A percentile compares a stretch with the other conserved stretches of the same genome.
Conservation (phyloP, 495 filamentous ascomycete species). For the Penicillium tannophilum region DNA sequence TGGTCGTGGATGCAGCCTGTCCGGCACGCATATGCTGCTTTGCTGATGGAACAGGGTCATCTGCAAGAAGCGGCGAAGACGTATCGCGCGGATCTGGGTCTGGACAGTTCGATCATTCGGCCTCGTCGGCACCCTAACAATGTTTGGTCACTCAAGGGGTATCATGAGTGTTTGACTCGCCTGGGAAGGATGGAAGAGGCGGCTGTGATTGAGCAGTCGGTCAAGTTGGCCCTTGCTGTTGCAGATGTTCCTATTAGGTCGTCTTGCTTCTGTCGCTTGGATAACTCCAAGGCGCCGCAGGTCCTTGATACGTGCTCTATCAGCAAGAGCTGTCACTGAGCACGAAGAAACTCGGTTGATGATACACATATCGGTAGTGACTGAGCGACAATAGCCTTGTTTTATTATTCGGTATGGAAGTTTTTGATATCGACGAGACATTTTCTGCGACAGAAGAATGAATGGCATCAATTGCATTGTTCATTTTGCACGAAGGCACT, state of each 20-base stretch:
- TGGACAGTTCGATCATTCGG: conserved; percentile 53
- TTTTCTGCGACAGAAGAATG: no score
- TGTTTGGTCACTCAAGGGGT: conserved; percentile 66
- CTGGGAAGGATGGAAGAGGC: conserved; percentile 52
- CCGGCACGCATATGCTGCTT: conserved; percentile 62
- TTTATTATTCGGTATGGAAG: background rate
- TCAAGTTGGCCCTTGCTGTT: conserved; percentile 50
- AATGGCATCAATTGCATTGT: no score
- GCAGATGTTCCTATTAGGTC: conserved; percentile 58
- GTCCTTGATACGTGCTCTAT: conserved; percentile 3
- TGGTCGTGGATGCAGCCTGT: conserved; percentile 71
- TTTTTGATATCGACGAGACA: no score
- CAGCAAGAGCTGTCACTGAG: background rate
- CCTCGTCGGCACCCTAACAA: conserved; percentile 63
- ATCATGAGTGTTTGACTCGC: conserved; percentile 59
- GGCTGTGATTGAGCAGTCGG: conserved; percentile 44
- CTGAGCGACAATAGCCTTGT: background rate
- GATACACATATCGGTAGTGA: background rate
- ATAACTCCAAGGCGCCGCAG: conserved; percentile 14
- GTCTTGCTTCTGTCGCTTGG: conserved; percentile 60
- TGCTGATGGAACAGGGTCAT: conserved; percentile 59
- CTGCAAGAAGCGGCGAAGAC: conserved; percentile 53
- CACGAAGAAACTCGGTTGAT: background rate
- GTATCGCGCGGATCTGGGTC: conserved; percentile 61
- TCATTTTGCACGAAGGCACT: no score